These are phyloP conservation scores for Gyromitra esculenta DNA, from an alignment of 2,329 filamentous ascomycete species.

Conservation along the genomic window DNA sequence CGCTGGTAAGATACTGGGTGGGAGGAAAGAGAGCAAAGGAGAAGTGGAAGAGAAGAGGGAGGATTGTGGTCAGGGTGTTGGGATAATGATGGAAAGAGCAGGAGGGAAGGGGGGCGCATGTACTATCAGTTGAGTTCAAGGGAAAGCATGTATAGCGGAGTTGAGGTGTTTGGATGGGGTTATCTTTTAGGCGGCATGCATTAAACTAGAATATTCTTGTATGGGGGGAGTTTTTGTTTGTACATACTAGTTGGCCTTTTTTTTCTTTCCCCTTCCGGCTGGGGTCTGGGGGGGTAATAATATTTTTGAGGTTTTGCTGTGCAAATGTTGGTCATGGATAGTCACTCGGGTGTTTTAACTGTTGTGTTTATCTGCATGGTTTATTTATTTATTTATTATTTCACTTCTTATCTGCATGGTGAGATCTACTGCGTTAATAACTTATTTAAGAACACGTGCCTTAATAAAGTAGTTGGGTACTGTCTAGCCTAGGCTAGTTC, in stretches of 20 bases:
- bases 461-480: too few relatives aligned
- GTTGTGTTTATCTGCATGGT: background rate
- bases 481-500: too few relatives aligned
- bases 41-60: conserved; percentile 3
- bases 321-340: background rate
- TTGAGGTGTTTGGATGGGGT: conserved; percentile 22
- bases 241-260: background rate
- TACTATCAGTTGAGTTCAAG: background rate
- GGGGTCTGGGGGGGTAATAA: background rate
- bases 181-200: background rate
- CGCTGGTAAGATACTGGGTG: conserved; percentile 64
- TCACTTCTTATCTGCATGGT: too few relatives aligned
- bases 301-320: background rate
- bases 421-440: too few relatives aligned
- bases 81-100: background rate
- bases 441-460: too few relatives aligned
- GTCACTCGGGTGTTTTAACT: background rate
- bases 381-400: background rate
- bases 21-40: background rate
- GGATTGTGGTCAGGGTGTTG: background rate
- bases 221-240: background rate
- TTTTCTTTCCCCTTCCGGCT: too few relatives aligned
- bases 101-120: background rate
- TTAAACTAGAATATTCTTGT: conserved; percentile 4
- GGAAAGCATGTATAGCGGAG: conserved; percentile 8